Conservation (phyloP, 805 yeast genomes). For the Wickerhamomyces alni region DNA sequence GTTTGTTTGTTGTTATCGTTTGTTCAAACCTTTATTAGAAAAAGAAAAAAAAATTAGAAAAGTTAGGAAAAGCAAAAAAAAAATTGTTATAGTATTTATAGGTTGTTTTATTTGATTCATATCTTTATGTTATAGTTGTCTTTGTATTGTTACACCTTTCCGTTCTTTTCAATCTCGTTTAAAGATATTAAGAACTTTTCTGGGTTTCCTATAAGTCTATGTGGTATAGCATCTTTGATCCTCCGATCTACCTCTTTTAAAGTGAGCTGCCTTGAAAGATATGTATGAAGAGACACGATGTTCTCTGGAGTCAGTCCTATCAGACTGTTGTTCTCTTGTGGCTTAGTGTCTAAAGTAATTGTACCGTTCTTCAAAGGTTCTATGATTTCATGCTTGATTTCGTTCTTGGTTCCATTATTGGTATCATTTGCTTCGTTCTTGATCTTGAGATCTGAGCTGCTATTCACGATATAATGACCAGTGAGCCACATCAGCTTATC, state of each 20-base stretch:
- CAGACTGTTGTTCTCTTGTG: too few species aligned
- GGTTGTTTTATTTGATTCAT: too few species aligned
- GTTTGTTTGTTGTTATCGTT: not conserved
- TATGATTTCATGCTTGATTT: too few species aligned
- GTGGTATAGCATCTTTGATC: constrained; percentile 7
- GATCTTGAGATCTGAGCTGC: not conserved
- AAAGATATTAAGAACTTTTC: constrained; percentile 4
- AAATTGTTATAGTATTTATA: too few species aligned
- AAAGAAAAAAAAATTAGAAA: too few species aligned
- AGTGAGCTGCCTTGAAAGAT: not conserved
- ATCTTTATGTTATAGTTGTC: too few species aligned
- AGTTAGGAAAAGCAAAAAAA: too few species aligned
- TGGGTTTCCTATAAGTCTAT: constrained; percentile 9
- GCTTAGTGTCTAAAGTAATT: too few species aligned
- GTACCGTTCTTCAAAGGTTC: too few species aligned
- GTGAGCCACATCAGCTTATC: constrained; percentile 65
- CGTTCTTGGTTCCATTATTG: not conserved
- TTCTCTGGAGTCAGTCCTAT: too few species aligned
- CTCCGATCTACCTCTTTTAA: constrained; percentile 2
- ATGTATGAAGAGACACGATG: constrained; percentile 5
- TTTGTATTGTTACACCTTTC: too few species aligned
- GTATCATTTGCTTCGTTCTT: constrained; percentile 3
- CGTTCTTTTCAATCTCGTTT: not conserved
- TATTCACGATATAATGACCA: constrained; percentile 25
- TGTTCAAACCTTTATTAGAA: too few species aligned